These are phyloP conservation scores for Colletotrichum trifolii DNA, from an alignment of 2,329 filamentous ascomycete species.

Conservation along the genomic window DNA sequence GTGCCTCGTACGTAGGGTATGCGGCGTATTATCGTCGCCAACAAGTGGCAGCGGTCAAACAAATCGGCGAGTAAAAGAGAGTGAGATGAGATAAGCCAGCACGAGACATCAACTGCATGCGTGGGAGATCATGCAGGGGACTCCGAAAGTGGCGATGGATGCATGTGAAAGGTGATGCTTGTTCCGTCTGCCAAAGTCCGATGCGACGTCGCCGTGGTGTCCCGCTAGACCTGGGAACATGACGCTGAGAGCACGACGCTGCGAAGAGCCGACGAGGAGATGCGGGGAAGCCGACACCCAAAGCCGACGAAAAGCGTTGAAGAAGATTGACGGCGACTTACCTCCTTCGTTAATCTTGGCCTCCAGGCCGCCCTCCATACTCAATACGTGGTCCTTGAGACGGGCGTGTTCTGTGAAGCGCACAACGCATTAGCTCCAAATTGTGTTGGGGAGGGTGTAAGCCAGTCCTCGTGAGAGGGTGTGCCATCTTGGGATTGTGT, in stretches of 20 bases:
- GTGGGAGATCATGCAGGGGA: slow-evolving; percentile 49
- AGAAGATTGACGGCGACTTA: slow-evolving; percentile 58
- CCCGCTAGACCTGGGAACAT: slow-evolving; percentile 11
- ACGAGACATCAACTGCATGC: slow-evolving; percentile 48
- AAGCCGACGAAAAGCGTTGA: slow-evolving; percentile 43
- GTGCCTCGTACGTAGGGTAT: slow-evolving; percentile 28
- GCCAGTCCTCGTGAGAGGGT: slow-evolving; percentile 17
- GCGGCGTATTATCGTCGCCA: slow-evolving; percentile 22
- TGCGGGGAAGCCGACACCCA: slow-evolving; percentile 38
- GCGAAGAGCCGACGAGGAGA: slow-evolving; percentile 43
- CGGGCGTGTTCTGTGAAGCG: slow-evolving; percentile 81
- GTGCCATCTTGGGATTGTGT: slow-evolving; percentile 28
- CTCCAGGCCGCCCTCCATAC: slow-evolving; percentile 90
- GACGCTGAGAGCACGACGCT: slow-evolving; percentile 38
- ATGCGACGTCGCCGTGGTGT: slow-evolving; percentile 1
- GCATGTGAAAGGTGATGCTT: slow-evolving; percentile 30
- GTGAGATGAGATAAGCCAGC: slow-evolving; percentile 38
- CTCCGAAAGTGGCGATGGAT: slow-evolving; percentile 37
- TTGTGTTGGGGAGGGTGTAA: slow-evolving; percentile 27
- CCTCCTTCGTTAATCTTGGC: slow-evolving; percentile 93
- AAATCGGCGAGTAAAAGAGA: slow-evolving; percentile 16
- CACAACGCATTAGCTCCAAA: slow-evolving; percentile 51
- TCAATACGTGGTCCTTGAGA: slow-evolving; percentile 87
- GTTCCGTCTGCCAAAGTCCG: not conserved
- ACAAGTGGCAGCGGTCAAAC: not conserved